A percentile compares a stretch with the other conserved stretches of the same genome.
These are phyloP conservation scores for Penicillium sp. DNA, from an alignment of 2,329 filamentous ascomycete genomes.

Conservation along the genomic window DNA sequence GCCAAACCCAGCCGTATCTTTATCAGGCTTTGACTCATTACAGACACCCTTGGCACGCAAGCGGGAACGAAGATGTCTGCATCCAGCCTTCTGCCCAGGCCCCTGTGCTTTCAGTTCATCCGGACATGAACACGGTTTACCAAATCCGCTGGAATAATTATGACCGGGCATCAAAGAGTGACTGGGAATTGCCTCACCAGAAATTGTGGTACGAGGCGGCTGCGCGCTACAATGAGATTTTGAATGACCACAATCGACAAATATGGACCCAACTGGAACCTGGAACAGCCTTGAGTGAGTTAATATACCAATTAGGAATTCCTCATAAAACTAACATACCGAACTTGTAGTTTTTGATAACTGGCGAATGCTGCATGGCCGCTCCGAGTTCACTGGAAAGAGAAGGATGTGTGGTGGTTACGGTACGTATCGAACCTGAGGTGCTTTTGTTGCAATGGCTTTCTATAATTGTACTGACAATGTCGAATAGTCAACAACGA, in stretches of 20 bases:
- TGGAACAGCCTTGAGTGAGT: conserved; percentile 71
- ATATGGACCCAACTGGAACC: conserved; percentile 81
- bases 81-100: conserved; percentile 70
- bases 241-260: conserved; percentile 64
- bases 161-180: conserved; percentile 70
- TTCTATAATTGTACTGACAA: background rate
- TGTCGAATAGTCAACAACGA: conserved; percentile 65
- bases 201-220: conserved; percentile 77
- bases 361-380: conserved; percentile 88
- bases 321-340: background rate
- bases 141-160: conserved; percentile 92
- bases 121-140: conserved; percentile 45
- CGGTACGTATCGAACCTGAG: conserved; percentile 58
- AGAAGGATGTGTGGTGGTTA: conserved; percentile 90
- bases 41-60: conserved; percentile 74
- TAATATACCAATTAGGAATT: background rate
- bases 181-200: conserved; percentile 51
- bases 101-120: conserved; percentile 68
- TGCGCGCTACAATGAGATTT: conserved; percentile 66
- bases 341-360: conserved; percentile 77
- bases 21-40: conserved; percentile 59
- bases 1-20: conserved; percentile 52
- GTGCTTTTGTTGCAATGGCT: background rate
- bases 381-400: conserved; percentile 77
- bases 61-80: conserved; percentile 78